A percentile compares a stretch with the other conserved stretches of the same genome.
Conservation (phyloP, 2,329 filamentous ascomycete genomes). For the Penicillium digitatum region DNA sequence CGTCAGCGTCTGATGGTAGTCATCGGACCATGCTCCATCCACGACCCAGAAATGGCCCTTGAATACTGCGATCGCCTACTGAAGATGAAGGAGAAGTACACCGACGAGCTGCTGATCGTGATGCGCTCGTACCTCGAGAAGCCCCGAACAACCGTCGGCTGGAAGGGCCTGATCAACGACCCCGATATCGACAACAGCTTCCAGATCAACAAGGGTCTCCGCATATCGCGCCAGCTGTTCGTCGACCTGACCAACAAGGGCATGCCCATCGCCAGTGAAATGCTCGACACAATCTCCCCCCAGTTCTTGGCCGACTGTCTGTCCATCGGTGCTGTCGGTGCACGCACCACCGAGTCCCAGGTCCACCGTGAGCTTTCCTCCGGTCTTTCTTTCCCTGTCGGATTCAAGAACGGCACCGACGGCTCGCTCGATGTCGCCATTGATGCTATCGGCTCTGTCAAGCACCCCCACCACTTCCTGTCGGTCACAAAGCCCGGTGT, state of each 20-base stretch:
- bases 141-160: constrained; percentile 93
- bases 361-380: constrained; percentile 91
- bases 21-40: constrained; percentile 93
- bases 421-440: constrained; percentile 84
- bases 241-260: constrained; percentile 85
- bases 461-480: constrained; percentile 91
- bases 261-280: constrained; percentile 95
- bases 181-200: constrained; percentile 97
- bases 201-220: constrained; percentile 97
- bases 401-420: constrained; percentile 99
- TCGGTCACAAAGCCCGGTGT: constrained; percentile 96
- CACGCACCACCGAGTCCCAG: constrained; percentile 94
- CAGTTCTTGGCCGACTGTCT: constrained; percentile 93
- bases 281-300: constrained; percentile 96
- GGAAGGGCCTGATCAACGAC: constrained; percentile 99
- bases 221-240: constrained; percentile 82
- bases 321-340: constrained; percentile 87
- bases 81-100: constrained; percentile 78
- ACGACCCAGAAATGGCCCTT: constrained; percentile 84
- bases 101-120: constrained; percentile 84
- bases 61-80: constrained; percentile 87
- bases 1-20: constrained; percentile 67
- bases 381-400: constrained; percentile 92
- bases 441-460: constrained; percentile 89
- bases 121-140: constrained; percentile 99